A percentile compares a stretch with the other conserved stretches of the same genome.
Evolutionary conservation across 2,329 filamentous ascomycete genomes (phyloP).

Genomic region (Xylaria sp.): DNA sequence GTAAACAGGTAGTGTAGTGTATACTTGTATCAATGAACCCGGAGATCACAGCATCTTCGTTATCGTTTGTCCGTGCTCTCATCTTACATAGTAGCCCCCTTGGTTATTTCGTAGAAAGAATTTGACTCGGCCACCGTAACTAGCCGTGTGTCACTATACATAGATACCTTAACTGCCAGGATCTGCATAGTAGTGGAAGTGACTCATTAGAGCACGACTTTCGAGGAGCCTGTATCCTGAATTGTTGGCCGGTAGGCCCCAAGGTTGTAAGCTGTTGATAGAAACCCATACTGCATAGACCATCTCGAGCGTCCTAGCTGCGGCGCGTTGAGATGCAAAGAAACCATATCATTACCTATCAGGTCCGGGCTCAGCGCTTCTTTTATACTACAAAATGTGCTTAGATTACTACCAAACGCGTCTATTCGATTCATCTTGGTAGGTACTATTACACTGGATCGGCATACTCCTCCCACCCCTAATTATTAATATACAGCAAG

Average conservation of each 20-base stretch:
- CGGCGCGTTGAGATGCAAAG: not conserved
- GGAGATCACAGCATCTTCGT: too few relatives aligned
- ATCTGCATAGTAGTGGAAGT: not conserved
- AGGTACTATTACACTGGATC: slow-evolving; percentile 5
- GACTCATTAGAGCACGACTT: not conserved
- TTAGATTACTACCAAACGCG: not conserved
- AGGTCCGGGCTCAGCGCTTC: not conserved
- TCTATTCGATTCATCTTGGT: slow-evolving; percentile 14
- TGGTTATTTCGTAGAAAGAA: too few relatives aligned
- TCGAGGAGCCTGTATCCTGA: not conserved
- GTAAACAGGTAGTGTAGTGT: too few relatives aligned
- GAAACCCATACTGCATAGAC: not conserved
- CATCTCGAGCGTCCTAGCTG: not conserved
- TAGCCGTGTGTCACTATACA: not conserved
- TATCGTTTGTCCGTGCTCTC: too few relatives aligned
- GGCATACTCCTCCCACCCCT: not conserved
- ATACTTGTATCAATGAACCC: too few relatives aligned
- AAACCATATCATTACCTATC: not conserved
- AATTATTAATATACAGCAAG: slow-evolving; percentile 27
- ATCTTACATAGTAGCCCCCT: not conserved
- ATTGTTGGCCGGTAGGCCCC: not conserved
- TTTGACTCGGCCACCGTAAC: slow-evolving; percentile 6
- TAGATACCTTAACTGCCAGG: not conserved
- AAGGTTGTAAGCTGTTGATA: not conserved
- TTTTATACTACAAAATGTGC: not conserved